phyloP scores from a whole-genome alignment of 176 grass and related monocot species.

The Chloris gayana region DNA sequence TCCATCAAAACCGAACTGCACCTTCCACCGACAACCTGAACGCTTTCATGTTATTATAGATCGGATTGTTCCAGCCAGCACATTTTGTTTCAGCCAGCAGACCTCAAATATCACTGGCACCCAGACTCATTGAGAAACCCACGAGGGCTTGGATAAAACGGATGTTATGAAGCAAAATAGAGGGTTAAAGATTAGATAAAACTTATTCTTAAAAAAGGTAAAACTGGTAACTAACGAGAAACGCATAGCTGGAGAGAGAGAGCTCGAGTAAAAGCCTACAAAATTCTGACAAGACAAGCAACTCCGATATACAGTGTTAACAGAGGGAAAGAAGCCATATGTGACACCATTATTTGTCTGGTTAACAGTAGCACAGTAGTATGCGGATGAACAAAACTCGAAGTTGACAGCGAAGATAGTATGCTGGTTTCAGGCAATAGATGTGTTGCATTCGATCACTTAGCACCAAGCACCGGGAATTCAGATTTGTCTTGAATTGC shows the following conservation, averaged over 20 bases:
- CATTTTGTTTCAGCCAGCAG: background rate
- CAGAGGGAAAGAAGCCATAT: background rate
- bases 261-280: background rate
- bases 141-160: too few species aligned
- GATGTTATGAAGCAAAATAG: too few species aligned
- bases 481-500: conserved; percentile 72
- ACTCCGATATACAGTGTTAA: conserved; percentile 52
- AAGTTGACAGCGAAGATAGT: background rate
- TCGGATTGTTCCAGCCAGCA: too few species aligned
- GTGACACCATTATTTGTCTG: conserved; percentile 44
- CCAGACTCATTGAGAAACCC: too few species aligned
- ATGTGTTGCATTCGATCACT: conserved; percentile 33
- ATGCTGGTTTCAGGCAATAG: background rate
- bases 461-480: conserved; percentile 78
- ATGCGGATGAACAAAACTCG: conserved; percentile 23
- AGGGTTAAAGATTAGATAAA: too few species aligned
- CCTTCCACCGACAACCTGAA: too few species aligned
- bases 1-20: too few species aligned
- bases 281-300: conserved; percentile 42
- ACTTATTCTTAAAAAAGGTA: too few species aligned
- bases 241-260: background rate
- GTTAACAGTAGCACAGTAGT: background rate
- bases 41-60: too few species aligned
- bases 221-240: background rate
- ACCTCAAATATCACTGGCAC: background rate